phyloP scores from a whole-genome alignment of 2,329 filamentous ascomycete genomes.

The Exserohilum rostratum region DNA sequence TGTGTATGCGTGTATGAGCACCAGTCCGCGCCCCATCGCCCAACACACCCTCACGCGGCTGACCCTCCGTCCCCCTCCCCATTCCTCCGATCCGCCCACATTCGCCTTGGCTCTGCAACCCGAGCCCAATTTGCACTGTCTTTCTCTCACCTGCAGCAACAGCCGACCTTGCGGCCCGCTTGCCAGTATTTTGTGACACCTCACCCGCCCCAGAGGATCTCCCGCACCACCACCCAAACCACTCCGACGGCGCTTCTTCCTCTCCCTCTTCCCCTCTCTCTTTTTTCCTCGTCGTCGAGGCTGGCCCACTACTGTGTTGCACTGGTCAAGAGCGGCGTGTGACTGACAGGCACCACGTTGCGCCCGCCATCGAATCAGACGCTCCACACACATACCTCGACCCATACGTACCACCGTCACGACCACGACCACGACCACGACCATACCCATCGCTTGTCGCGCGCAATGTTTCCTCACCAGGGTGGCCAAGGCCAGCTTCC shows the following conservation, averaged over 20 bases:
- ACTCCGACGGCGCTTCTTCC: not conserved
- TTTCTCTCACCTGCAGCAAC: constrained; percentile 35
- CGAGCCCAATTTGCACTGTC: constrained; percentile 22
- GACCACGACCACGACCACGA: not conserved
- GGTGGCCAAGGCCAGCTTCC: constrained; percentile 47
- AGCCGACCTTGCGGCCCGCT: constrained; percentile 41
- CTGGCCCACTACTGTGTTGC: constrained; percentile 16
- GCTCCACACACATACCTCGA: not conserved
- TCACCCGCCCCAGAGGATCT: constrained; percentile 33
- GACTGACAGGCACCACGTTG: constrained; percentile 32
- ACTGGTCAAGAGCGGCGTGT: constrained; percentile 34
- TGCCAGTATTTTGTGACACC: constrained; percentile 38
- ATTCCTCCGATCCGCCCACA: constrained; percentile 2
- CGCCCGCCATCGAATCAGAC: constrained; percentile 16
- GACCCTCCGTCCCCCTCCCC: constrained; percentile 3
- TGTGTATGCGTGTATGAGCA: too few relatives aligned
- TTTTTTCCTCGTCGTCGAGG: not conserved
- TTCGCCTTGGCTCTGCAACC: constrained; percentile 17
- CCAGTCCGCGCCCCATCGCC: not conserved
- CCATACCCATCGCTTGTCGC: not conserved
- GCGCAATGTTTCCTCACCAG: constrained; percentile 45
- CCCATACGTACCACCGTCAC: not conserved
- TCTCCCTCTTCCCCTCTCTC: not conserved
- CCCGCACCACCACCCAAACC: constrained; percentile 25
- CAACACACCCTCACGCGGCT: constrained; percentile 2